Evolutionary conservation across 768 basidiomycete genomes (phyloP).

Genomic region (Xerocomellus intermedius): DNA sequence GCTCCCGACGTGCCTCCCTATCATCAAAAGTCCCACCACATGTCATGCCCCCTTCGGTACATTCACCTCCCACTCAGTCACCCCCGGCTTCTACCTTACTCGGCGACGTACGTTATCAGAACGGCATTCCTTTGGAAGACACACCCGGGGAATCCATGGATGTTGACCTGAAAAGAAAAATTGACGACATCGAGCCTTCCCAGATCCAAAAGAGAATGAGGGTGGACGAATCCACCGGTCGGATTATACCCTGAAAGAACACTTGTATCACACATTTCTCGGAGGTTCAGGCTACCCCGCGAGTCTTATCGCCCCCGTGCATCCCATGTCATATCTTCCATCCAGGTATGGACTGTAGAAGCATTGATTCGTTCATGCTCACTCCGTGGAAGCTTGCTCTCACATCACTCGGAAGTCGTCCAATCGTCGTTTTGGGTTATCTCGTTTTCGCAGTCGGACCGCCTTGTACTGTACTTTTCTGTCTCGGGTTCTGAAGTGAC

Average conservation of each 20-base stretch:
- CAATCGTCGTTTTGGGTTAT: conserved; percentile 34
- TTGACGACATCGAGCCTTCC: conserved; percentile 50
- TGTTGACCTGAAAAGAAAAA: conserved; percentile 57
- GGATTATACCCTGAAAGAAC: conserved; percentile 54
- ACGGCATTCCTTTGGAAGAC: conserved; percentile 39
- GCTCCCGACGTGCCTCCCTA: conserved; percentile 50
- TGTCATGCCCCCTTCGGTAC: conserved; percentile 34
- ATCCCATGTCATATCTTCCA: conserved; percentile 21
- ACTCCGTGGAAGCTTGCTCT: conserved; percentile 29
- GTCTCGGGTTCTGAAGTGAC: conserved; percentile 16
- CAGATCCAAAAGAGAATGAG: conserved; percentile 73
- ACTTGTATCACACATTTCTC: conserved; percentile 19
- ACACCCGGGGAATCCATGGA: conserved; percentile 46
- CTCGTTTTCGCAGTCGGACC: conserved; percentile 33
- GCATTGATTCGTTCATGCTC: conserved; percentile 26
- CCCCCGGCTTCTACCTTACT: conserved; percentile 42
- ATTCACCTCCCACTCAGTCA: conserved; percentile 56
- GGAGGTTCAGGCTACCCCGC: conserved; percentile 25
- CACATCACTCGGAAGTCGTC: conserved; percentile 30
- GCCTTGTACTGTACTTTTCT: conserved; percentile 36
- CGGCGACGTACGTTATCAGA: conserved; percentile 34
- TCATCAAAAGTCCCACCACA: conserved; percentile 40
- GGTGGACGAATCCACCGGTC: conserved; percentile 50
- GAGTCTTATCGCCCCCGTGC: conserved; percentile 22
- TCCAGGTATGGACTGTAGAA: conserved; percentile 31